phyloP scores from a whole-genome alignment of 208 protist genomes.

The Perkinsela sp. region DNA sequence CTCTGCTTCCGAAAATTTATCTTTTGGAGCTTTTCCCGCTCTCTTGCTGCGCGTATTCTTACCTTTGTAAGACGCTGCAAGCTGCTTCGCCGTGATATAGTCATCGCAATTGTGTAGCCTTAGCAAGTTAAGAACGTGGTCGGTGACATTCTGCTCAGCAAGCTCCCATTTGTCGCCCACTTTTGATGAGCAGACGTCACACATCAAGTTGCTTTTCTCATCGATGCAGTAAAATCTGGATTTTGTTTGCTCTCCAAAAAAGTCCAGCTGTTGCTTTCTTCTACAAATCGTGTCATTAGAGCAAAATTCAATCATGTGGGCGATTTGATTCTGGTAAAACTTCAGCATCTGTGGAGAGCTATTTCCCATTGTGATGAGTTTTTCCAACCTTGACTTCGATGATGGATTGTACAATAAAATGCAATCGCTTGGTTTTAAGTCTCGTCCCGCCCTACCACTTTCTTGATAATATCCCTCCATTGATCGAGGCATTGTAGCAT shows the following conservation, averaged over 20 bases:
- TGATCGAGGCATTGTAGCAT: slow-evolving; percentile 70
- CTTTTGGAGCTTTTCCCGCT: too few relatives aligned
- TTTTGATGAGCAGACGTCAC: not conserved
- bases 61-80: not conserved
- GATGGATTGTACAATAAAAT: slow-evolving; percentile 45
- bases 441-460: slow-evolving; percentile 74
- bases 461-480: slow-evolving; percentile 92
- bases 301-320: slow-evolving; percentile 3
- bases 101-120: not conserved
- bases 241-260: slow-evolving; percentile 4
- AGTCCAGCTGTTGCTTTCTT: slow-evolving; percentile 6
- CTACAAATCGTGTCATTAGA: slow-evolving; percentile 3
- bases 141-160: not conserved
- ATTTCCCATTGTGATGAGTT: slow-evolving; percentile 1
- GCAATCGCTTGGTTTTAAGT: slow-evolving; percentile 43
- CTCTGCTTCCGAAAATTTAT: not conserved
- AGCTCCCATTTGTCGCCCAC: not conserved
- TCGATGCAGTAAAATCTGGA: not conserved
- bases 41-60: not conserved
- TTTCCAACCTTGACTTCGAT: not conserved
- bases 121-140: not conserved
- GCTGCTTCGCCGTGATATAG: not conserved
- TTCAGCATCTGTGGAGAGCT: not conserved
- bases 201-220: not conserved
- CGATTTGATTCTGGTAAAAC: slow-evolving; percentile 4